Percentiles rank a stretch among this genome's conserved stretches.
These are phyloP conservation scores for Salix brachista DNA, from an alignment of 345 rosid genomes.

Conservation along the genomic window DNA sequence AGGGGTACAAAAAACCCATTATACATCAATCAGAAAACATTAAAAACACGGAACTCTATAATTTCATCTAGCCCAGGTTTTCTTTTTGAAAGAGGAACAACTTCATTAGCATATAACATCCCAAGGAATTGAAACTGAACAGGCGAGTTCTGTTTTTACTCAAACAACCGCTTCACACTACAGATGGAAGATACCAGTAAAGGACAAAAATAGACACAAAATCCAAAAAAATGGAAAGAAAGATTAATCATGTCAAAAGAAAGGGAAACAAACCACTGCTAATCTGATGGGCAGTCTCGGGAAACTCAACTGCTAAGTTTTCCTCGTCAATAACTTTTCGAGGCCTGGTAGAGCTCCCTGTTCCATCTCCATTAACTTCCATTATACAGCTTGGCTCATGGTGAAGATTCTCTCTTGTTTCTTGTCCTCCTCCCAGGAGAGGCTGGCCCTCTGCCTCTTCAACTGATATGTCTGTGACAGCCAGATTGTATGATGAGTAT, in stretches of 20 bases:
- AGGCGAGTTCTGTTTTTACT: not conserved
- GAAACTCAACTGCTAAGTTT: constrained; percentile 34
- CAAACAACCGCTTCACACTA: not conserved
- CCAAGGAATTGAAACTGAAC: not conserved
- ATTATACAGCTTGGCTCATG: not conserved
- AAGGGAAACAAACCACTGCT: constrained; percentile 51
- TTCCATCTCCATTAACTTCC: not conserved
- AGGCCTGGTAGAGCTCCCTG: constrained; percentile 6
- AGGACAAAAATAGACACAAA: not conserved
- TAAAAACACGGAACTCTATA: not conserved
- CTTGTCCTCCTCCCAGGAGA: constrained; percentile 15
- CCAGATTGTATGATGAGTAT: constrained; percentile 14
- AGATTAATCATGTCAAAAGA: not conserved
- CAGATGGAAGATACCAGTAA: not conserved
- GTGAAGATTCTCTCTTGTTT: not conserved
- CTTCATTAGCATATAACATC: not conserved
- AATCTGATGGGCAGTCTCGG: constrained; percentile 81
- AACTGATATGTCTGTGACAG: constrained; percentile 3
- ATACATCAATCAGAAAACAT: not conserved
- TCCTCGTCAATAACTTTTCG: constrained; percentile 27
- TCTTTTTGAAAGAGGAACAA: not conserved
- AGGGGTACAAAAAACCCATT: not conserved
- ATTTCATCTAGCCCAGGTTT: not conserved
- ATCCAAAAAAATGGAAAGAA: not conserved
- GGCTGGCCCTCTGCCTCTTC: constrained; percentile 17